Evolutionary conservation across 495 filamentous ascomycete species (phyloP), one percentile per base, ranked within the genome.

Genomic region (Penicillium canescens): DNA sequence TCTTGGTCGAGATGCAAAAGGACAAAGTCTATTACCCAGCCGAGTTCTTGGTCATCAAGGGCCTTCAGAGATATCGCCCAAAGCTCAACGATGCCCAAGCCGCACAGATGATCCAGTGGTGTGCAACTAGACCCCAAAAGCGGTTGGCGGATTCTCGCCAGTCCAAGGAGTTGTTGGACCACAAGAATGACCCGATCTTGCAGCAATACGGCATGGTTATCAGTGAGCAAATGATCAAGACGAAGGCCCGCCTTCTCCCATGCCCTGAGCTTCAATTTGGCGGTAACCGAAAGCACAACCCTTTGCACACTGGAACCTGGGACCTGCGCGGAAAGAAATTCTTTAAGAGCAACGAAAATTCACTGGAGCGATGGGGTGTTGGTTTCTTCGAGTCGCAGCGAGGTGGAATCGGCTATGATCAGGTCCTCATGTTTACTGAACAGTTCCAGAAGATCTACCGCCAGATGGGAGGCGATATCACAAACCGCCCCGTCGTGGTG

Each of bases 61-160:
- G 66, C 0, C 86, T 90, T 43, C 90, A 96, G 71, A 82, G 86
- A 1, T 98, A 92, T 68, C 77, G 78, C 1, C 89, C 74, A 73
- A 97, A 96, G 76, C 73, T 97, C 2, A 82, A 83, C 54, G 82
- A 88, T 14, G 60, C 54, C 1, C 67, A 80, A 78, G 94, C 91
- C 0, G 66, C 80, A 0, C 62, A 81, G 8, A 97, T 98, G 93
- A 96, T 98, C 71, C 91, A 86, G 64, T 90, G 89, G 66, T 91
- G 92, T 2, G 85, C 83, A 4, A 76, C 76, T 23, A 78, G 82
- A 2, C 94, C 94, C 0, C 38, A 55, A 0, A 60, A 84, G 23
- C 89, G 93, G 16, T 77, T 82, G 60, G 46, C 59, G 0, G 76
- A 85, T 12, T 87, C 97, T 46, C 55, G 78, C 28, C 66, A 79